Evolutionary conservation across 805 yeast genomes (phyloP), one percentile per base, ranked within the genome.

Genomic region (Sungouiella blattae): DNA sequence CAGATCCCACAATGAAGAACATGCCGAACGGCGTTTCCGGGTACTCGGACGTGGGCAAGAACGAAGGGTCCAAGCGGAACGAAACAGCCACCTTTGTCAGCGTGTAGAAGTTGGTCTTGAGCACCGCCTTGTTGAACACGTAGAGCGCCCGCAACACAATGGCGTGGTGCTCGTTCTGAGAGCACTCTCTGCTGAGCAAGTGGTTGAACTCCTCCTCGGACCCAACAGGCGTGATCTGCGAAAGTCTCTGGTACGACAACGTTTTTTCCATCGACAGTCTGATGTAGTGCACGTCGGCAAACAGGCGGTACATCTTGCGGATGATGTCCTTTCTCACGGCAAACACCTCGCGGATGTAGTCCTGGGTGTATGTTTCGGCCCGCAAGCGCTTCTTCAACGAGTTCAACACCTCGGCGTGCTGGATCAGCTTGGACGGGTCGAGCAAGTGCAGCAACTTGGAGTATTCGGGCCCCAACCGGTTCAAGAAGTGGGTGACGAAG

Each of bases 1-100:
- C 96, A 45, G 88, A 85, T 44, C 98, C 98, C 44, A 93, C 96
- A 40, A 89, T 84, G 49, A 91, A 80, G 67, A 91, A 91, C 83
- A 91, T 85, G 46, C 98, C 98, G 56, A 70, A 93, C 36, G 96
- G 94, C 29, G 83, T 83, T 48, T 87, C 91, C 26, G 97, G 95
- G 60, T 89, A 91, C 67, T 91, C 98, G 20, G 78, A 63, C 37
- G 60, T 60, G 30, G 98, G 96, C 62, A 91, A 74, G 67, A 89
- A 84, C 12, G 79, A 65, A 23, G 98, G 95, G 54, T 87, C 75
- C 53, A 93, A 74, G 64, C 97, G 79, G 73, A 91, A 91, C 3
- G 96, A 86, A 41, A 91, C 73, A 13, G 98, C 98, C 33, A 91
- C 94, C 69, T 91, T 91, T 36, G 97, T 84, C 14, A 96, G 86